Evolutionary conservation across 768 basidiomycete species (phyloP).

Genomic region (Psilocybe cyanescens): DNA sequence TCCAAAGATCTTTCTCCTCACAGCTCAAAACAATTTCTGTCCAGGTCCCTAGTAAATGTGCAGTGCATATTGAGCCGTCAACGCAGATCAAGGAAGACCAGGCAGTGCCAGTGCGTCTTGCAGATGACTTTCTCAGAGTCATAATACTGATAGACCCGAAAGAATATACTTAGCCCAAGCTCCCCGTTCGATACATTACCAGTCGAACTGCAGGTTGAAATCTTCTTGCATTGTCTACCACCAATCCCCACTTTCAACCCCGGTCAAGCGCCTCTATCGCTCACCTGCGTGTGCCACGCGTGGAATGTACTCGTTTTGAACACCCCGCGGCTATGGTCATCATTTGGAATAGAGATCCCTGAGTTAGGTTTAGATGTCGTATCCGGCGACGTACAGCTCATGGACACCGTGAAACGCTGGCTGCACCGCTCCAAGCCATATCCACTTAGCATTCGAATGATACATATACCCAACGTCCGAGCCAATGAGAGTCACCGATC

Average conservation of each 20-base stretch:
- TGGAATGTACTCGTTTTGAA: conserved; percentile 44
- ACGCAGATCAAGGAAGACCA: background rate
- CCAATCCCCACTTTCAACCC: conserved; percentile 33
- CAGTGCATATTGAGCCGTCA: background rate
- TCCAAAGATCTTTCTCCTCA: background rate
- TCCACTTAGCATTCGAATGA: conserved; percentile 35
- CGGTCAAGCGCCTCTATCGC: conserved; percentile 38
- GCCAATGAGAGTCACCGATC: conserved; percentile 24
- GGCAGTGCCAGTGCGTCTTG: background rate
- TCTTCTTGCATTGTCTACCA: conserved; percentile 44
- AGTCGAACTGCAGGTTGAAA: conserved; percentile 48
- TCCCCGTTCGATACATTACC: conserved; percentile 42
- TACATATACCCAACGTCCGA: conserved; percentile 25
- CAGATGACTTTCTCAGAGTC: background rate
- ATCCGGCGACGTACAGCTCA: conserved; percentile 17
- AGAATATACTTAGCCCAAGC: background rate
- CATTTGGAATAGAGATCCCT: conserved; percentile 39
- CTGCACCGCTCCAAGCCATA: conserved; percentile 37
- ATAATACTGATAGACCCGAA: background rate
- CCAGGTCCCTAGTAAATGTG: background rate
- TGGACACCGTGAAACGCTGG: conserved; percentile 36
- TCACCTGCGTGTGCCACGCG: conserved; percentile 41
- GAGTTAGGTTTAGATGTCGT: conserved; percentile 17
- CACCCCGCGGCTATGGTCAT: conserved; percentile 52
- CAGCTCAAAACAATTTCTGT: background rate